phyloP scores from a whole-genome alignment of 176 grass and related monocot genomes.

The Juncus effusus region DNA sequence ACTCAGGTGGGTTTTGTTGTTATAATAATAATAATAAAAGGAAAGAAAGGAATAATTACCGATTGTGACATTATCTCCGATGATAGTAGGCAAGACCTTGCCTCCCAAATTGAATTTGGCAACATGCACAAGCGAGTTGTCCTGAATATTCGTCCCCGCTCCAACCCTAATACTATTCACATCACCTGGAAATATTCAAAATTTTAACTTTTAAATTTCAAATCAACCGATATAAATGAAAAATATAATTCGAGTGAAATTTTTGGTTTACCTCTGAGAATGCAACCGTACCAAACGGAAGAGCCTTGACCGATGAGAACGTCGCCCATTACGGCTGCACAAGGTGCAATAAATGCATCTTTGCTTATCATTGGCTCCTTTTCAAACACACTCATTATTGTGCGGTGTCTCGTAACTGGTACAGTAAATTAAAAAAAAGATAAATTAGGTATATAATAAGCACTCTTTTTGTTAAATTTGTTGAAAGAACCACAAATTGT shows the following conservation, averaged over 20 bases:
- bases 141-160: conserved; percentile 95
- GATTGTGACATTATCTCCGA: conserved; percentile 81
- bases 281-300: conserved; percentile 91
- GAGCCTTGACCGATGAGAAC: conserved; percentile 80
- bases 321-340: conserved; percentile 85
- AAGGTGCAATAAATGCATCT: conserved; percentile 93
- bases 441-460: neutral
- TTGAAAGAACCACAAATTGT: too few relatives aligned
- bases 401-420: conserved; percentile 87
- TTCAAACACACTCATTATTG: conserved; percentile 76
- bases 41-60: conserved; percentile 44
- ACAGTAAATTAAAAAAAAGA: conserved; percentile 7
- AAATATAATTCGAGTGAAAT: neutral
- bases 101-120: conserved; percentile 63
- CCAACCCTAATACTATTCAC: conserved; percentile 90
- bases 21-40: conserved; percentile 16
- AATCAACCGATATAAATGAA: neutral
- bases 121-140: conserved; percentile 92
- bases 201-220: neutral
- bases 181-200: conserved; percentile 66
- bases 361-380: conserved; percentile 70
- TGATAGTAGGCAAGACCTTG: conserved; percentile 82
- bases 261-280: conserved; percentile 71
- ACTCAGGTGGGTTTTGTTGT: neutral
- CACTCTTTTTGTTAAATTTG: too few relatives aligned